These are phyloP conservation scores for Microsporum canis DNA, from an alignment of 2,329 filamentous ascomycete genomes.

Conservation along the genomic window DNA sequence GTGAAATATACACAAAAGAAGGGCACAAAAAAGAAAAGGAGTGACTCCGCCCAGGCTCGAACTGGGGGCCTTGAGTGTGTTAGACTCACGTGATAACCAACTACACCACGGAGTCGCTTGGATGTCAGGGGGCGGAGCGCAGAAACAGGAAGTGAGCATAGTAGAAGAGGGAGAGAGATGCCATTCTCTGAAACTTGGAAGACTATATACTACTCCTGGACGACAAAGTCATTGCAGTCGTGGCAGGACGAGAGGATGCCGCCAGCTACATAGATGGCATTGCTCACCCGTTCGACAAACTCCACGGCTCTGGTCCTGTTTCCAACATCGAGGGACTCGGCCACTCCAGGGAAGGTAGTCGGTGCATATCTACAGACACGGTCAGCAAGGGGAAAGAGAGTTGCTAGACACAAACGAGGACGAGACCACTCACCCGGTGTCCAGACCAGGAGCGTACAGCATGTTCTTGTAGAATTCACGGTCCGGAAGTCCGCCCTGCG, in stretches of 20 bases:
- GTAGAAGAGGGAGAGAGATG: not conserved
- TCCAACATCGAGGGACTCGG: constrained; percentile 18
- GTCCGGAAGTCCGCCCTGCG: constrained; percentile 36
- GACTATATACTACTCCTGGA: not conserved
- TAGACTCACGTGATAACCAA: constrained; percentile 13
- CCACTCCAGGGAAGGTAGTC: constrained; percentile 19
- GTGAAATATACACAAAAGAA: not conserved
- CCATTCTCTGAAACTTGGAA: not conserved
- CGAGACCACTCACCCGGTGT: constrained; percentile 19
- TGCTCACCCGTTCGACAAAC: constrained; percentile 18
- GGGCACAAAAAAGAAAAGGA: constrained; percentile 1
- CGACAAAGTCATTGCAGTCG: not conserved
- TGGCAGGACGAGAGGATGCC: constrained; percentile 11
- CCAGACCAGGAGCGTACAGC: constrained; percentile 37
- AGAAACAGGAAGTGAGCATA: not conserved
- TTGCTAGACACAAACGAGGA: not conserved
- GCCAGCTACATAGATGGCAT: constrained; percentile 18
- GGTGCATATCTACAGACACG: constrained; percentile 15
- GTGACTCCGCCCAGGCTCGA: constrained; percentile 10
- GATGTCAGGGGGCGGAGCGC: not conserved
- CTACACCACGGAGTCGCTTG: constrained; percentile 9
- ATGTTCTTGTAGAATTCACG: constrained; percentile 38
- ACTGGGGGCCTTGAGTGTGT: constrained; percentile 13
- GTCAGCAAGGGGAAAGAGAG: not conserved
- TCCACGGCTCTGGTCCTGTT: constrained; percentile 17